A percentile compares a stretch with the other conserved stretches of the same genome.
Evolutionary conservation across 1,284 basidiomycete species (phyloP).

Genomic region (Trichosporon faecale): DNA sequence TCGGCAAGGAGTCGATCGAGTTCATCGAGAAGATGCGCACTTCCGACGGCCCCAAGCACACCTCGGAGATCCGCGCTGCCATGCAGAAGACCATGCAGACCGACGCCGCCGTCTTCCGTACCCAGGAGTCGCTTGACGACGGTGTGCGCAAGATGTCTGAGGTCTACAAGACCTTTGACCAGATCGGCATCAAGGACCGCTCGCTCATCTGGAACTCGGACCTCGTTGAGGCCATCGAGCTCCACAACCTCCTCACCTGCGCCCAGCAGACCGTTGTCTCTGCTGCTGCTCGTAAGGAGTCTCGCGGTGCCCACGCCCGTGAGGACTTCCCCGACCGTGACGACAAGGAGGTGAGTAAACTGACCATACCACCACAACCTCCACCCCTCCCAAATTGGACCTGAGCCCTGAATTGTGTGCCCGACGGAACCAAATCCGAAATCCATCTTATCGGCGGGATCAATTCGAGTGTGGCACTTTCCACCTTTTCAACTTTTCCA

Average conservation of each 20-base stretch:
- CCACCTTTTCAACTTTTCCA: background rate
- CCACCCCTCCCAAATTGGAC: too few relatives aligned
- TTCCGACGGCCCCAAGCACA: slow-evolving; percentile 76
- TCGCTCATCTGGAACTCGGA: slow-evolving; percentile 99
- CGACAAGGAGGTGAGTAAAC: slow-evolving; percentile 57
- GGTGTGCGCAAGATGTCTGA: slow-evolving; percentile 82
- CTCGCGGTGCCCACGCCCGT: slow-evolving; percentile 90
- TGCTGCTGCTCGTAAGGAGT: slow-evolving; percentile 94
- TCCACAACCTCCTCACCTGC: slow-evolving; percentile 91
- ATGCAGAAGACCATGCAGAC: slow-evolving; percentile 99
- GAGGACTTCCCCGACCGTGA: slow-evolving; percentile 80
- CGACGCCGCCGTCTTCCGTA: slow-evolving; percentile 89
- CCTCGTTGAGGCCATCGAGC: slow-evolving; percentile 92
- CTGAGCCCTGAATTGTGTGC: too few relatives aligned
- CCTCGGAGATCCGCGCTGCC: slow-evolving; percentile 83
- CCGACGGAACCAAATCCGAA: too few relatives aligned
- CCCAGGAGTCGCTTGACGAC: slow-evolving; percentile 83
- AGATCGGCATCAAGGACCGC: slow-evolving; percentile 94
- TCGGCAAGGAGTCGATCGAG: slow-evolving; percentile 81
- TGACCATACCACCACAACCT: background rate
- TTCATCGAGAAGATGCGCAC: slow-evolving; percentile 87
- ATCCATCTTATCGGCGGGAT: background rate
- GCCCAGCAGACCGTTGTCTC: slow-evolving; percentile 94
- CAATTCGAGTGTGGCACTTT: background rate
- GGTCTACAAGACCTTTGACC: slow-evolving; percentile 82